phyloP scores from a whole-genome alignment of 1,139 yeast species.

The Yamadazyma kanchanaburiensis region DNA sequence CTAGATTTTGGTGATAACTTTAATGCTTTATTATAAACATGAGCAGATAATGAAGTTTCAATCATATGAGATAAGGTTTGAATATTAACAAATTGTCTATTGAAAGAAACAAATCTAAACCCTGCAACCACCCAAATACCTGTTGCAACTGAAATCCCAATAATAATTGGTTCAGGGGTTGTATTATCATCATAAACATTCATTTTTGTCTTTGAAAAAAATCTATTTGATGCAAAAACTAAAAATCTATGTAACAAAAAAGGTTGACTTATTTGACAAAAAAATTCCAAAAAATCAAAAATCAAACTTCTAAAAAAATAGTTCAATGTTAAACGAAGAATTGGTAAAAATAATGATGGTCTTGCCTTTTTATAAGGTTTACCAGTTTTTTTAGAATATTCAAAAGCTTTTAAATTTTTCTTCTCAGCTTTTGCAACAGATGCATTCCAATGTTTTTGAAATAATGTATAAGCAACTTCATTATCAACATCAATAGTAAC shows the following conservation, averaged over 20 bases:
- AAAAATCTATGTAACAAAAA: constrained; percentile 30
- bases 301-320: constrained; percentile 10
- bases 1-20: constrained; percentile 35
- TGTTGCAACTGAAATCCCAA: constrained; percentile 28
- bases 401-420: constrained; percentile 8
- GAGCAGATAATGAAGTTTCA: constrained; percentile 24
- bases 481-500: constrained; percentile 18
- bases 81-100: constrained; percentile 20
- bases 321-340: constrained; percentile 3
- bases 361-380: constrained; percentile 9
- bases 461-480: constrained; percentile 17
- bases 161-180: constrained; percentile 23
- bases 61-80: constrained; percentile 16
- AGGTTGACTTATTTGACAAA: constrained; percentile 23
- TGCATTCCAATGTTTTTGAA: constrained; percentile 20
- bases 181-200: constrained; percentile 1
- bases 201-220: constrained; percentile 2
- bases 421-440: constrained; percentile 16
- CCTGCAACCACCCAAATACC: constrained; percentile 24
- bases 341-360: constrained; percentile 22
- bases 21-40: constrained; percentile 33
- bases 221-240: constrained; percentile 19
- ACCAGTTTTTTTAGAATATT: constrained; percentile 7
- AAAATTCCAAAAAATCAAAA: constrained; percentile 20
- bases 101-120: constrained; percentile 22